These are phyloP conservation scores for Nicotiana tabacum DNA, from an alignment of 257 asterid species.

Conservation along the genomic window DNA sequence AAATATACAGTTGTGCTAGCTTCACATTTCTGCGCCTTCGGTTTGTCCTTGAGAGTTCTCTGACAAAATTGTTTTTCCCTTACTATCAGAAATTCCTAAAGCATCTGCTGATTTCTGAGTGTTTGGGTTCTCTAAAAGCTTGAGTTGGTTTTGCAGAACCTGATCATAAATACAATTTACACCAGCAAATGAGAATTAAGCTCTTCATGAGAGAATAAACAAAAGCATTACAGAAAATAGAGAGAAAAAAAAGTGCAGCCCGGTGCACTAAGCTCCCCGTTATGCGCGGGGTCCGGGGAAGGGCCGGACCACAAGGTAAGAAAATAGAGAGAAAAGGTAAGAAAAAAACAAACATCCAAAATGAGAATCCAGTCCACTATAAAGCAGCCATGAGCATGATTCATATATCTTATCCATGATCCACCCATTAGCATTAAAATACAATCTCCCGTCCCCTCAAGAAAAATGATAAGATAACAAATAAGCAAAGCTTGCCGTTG, in stretches of 20 bases:
- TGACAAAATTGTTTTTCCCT: constrained; percentile 45
- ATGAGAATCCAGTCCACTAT: neutral
- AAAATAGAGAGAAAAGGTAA: neutral
- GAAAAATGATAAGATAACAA: neutral
- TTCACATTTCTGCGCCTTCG: neutral
- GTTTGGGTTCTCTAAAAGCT: constrained; percentile 35
- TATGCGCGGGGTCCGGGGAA: no score
- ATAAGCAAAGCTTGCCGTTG: neutral
- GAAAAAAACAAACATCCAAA: neutral
- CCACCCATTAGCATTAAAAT: neutral
- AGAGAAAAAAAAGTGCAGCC: neutral
- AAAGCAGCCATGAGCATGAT: neutral
- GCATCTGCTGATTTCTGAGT: constrained; percentile 24
- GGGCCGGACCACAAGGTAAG: no score
- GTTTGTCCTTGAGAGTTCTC: neutral
- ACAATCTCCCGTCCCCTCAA: neutral
- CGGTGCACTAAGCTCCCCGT: no score
- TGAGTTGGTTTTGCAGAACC: constrained; percentile 61
- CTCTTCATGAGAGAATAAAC: neutral
- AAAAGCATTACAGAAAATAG: neutral
- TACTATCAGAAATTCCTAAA: constrained; percentile 32
- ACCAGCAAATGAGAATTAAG: neutral
- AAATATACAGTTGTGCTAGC: neutral
- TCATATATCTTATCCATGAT: neutral
- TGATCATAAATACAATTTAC: constrained; percentile 17